phyloP scores from a whole-genome alignment of 2,329 filamentous ascomycete genomes.

The Colletotrichum sublineola region DNA sequence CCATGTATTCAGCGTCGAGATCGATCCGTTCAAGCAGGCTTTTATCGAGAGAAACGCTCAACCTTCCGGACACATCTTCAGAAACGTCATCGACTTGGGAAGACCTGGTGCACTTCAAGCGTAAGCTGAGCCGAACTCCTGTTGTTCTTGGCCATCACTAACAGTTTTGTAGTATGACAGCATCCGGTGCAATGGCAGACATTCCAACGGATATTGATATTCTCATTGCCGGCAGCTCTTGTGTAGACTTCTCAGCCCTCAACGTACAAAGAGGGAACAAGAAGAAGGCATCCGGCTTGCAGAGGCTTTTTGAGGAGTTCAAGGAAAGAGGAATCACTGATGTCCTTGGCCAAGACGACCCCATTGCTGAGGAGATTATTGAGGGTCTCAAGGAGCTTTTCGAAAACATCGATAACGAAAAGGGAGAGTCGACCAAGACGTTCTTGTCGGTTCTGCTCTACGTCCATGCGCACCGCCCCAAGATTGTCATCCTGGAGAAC shows the following conservation, averaged over 20 bases:
- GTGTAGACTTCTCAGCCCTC: constrained; percentile 79
- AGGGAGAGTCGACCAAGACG: constrained; percentile 76
- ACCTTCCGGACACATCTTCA: constrained; percentile 63
- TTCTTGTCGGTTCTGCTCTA: constrained; percentile 74
- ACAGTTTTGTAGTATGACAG: constrained; percentile 67
- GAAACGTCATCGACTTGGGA: constrained; percentile 70
- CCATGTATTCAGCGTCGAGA: constrained; percentile 74
- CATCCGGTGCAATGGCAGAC: constrained; percentile 69
- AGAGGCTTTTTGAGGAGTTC: constrained; percentile 63
- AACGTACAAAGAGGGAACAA: constrained; percentile 66
- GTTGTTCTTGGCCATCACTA: constrained; percentile 26
- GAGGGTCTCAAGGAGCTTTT: constrained; percentile 55
- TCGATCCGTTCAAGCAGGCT: constrained; percentile 73
- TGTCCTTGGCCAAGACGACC: constrained; percentile 52
- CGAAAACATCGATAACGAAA: constrained; percentile 66
- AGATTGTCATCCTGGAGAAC: constrained; percentile 80
- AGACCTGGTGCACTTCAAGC: constrained; percentile 53
- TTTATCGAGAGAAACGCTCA: constrained; percentile 73
- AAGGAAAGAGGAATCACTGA: constrained; percentile 60
- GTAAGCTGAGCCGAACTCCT: constrained; percentile 54
- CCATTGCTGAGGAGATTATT: neutral
- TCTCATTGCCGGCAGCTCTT: constrained; percentile 80
- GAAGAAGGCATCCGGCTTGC: constrained; percentile 60
- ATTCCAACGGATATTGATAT: constrained; percentile 74
- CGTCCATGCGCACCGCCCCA: constrained; percentile 66